Base-by-base conservation (phyloP, 2,329 filamentous ascomycete species). In the Verticillium nubilum region DNA sequence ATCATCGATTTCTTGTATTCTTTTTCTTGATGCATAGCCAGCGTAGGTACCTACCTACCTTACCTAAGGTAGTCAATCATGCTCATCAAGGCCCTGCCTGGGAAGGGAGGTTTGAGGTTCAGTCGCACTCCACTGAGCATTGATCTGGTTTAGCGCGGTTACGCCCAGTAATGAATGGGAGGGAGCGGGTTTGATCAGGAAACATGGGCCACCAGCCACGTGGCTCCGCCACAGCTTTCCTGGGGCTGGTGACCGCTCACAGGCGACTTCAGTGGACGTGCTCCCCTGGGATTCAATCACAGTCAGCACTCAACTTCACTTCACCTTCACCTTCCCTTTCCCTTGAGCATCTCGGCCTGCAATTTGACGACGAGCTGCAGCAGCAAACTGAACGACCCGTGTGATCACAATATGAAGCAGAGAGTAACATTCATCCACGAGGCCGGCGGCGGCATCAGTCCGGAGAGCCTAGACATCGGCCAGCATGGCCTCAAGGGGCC, bases 401-500 rank as follows among this genome's bases (percentile, higher is more conserved):
- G 29, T 10, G 13, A 31, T 31, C 4, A 17, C 26, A 28, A 2
- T 42, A 92, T 94, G 90, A 86, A 88, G 67, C 86, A 92, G 74
- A 81, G 91, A 74, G 86, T 92, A 67, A 96, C 93, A 1, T 95
- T 92, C 64, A 78, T 96, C 58, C 86, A 89, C 65, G 80, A 83
- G 25, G 78, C 82, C n/a, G 84, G 87, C 52, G 77, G 83, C 59
- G 80, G 80, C 2, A 80, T 93, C 62, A 84, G 90, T 57, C 88
- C 89, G 0, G 75, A 83, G 2, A 77, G 84, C 53, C 74, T 96
- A 57, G 73, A 80, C 13, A 74, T 96, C 52, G 76, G 77, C 52
- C 75, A 78, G 52, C 75, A 79, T 54, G 79, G 79, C 3, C 74
- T 96, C 58, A 78, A 78, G 1, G 82, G 80, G 2, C 79, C 83